phyloP scores from a whole-genome alignment of 768 basidiomycete species.

The Xerocomellus chrysenteron region DNA sequence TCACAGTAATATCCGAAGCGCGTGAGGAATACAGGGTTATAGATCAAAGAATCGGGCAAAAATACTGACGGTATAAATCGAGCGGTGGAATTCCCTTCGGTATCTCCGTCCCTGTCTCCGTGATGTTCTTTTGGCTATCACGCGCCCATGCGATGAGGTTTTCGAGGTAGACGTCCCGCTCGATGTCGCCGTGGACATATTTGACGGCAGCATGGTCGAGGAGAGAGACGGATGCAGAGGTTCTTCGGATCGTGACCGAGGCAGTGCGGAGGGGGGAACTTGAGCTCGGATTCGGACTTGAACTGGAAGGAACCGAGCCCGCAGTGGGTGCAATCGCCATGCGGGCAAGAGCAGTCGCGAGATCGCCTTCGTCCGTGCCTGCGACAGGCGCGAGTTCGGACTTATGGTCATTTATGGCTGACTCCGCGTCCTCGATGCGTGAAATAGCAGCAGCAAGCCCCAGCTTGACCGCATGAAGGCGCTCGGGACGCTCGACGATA shows the following conservation, averaged over 20 bases:
- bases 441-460: conserved; percentile 82
- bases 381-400: not conserved
- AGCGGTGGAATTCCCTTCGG: conserved; percentile 69
- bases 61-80: conserved; percentile 74
- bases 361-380: conserved; percentile 43
- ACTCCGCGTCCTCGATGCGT: conserved; percentile 50
- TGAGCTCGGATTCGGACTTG: not conserved
- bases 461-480: conserved; percentile 78
- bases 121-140: conserved; percentile 62
- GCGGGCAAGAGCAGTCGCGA: conserved; percentile 46
- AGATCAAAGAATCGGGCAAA: not conserved
- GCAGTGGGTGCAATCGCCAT: conserved; percentile 36
- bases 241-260: conserved; percentile 50
- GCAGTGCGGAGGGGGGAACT: conserved; percentile 19
- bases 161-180: conserved; percentile 64
- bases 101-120: conserved; percentile 67
- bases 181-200: conserved; percentile 70
- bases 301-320: not conserved
- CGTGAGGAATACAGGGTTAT: not conserved
- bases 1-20: not conserved
- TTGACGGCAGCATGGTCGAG: conserved; percentile 64
- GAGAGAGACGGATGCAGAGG: conserved; percentile 53
- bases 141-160: conserved; percentile 58
- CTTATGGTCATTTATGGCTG: not conserved
- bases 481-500: conserved; percentile 90